These are phyloP conservation scores for Metschnikowia anglica DNA, from an alignment of 805 yeast genomes.

Conservation along the genomic window DNA sequence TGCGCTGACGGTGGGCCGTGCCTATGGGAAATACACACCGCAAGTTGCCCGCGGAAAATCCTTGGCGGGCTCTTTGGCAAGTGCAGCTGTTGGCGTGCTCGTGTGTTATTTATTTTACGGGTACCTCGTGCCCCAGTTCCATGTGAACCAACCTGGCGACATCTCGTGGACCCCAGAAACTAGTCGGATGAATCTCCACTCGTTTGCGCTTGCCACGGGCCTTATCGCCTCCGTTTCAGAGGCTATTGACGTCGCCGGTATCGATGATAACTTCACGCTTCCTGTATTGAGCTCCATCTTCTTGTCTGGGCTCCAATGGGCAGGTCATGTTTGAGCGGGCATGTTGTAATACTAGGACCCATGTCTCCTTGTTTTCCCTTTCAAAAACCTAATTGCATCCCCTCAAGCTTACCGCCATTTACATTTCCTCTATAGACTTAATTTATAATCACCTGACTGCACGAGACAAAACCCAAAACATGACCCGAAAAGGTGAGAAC, in stretches of 20 bases:
- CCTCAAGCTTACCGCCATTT: too few relatives aligned
- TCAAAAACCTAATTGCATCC: too few relatives aligned
- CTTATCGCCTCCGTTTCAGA: constrained; percentile 84
- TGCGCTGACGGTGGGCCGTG: constrained; percentile 90
- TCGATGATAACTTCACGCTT: constrained; percentile 94
- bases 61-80: constrained; percentile 87
- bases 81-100: constrained; percentile 68
- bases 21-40: constrained; percentile 81
- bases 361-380: too few relatives aligned
- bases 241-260: constrained; percentile 67
- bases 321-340: constrained; percentile 3
- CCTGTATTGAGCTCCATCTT: constrained; percentile 81
- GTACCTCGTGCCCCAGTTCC: constrained; percentile 61
- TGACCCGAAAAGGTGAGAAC: too few relatives aligned
- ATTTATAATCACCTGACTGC: too few relatives aligned
- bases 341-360: too few relatives aligned
- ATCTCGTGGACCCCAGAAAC: constrained; percentile 66
- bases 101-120: constrained; percentile 73
- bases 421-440: too few relatives aligned
- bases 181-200: constrained; percentile 53
- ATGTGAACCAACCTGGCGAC: constrained; percentile 53
- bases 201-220: constrained; percentile 65
- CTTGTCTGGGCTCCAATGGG: constrained; percentile 48
- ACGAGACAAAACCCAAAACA: too few relatives aligned
- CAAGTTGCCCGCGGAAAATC: constrained; percentile 73